A percentile compares a stretch with the other conserved stretches of the same genome.
Conservation (phyloP, 129 eudicot species). For the Artemisia tridentata region DNA sequence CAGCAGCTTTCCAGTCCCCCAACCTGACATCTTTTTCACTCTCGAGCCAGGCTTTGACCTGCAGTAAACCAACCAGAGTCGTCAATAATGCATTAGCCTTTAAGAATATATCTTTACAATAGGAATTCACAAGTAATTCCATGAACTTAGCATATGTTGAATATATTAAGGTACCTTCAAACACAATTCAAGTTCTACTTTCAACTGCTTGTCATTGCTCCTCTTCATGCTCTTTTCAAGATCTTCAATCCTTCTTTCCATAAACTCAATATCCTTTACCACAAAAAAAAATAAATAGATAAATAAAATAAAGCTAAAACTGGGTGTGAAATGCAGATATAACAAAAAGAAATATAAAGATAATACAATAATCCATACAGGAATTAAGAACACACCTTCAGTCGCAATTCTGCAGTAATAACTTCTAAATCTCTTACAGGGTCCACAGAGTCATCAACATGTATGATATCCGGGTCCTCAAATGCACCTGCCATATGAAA, state of each 20-base stretch:
- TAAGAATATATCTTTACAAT: neutral
- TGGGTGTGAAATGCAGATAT: neutral
- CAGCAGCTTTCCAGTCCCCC: constrained; percentile 99
- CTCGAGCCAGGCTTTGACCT: constrained; percentile 80
- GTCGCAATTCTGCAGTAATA: constrained; percentile 75
- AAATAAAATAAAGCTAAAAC: neutral
- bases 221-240: constrained; percentile 99
- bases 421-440: constrained; percentile 94
- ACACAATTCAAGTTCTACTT: constrained; percentile 84
- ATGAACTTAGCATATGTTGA: neutral
- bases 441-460: constrained; percentile 92
- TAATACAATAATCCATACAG: neutral
- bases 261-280: constrained; percentile 84
- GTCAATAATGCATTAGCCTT: neutral
- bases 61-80: constrained; percentile 12
- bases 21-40: constrained; percentile 82
- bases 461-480: constrained; percentile 93
- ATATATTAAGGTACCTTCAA: constrained; percentile 48
- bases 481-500: constrained; percentile 71
- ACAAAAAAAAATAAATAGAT: constrained; percentile 9
- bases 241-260: constrained; percentile 80
- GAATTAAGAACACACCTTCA: constrained; percentile 58
- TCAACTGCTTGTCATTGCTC: constrained; percentile 95
- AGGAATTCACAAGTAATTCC: neutral
- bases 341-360: neutral